Conservation (phyloP, 108 stramenopile genomes). For the Hondaea fermentalgiana region DNA sequence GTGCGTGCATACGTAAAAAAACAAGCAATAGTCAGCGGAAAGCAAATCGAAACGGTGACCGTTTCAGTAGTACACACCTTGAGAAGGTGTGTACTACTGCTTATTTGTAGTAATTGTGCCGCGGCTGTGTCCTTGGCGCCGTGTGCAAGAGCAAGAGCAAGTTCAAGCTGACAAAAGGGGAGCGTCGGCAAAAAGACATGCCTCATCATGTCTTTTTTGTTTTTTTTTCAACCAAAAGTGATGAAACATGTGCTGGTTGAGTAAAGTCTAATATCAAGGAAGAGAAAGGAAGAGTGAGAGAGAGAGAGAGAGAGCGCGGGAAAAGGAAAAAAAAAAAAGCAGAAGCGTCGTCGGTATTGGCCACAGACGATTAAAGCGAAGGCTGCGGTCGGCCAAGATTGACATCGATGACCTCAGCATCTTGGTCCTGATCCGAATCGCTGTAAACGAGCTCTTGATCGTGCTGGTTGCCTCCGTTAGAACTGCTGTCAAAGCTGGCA, state of each 20-base stretch:
- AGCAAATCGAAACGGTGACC: no score
- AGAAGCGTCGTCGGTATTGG: background rate
- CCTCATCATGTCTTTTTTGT: no score
- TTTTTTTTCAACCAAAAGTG: no score
- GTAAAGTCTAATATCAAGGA: background rate
- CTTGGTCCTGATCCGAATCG: background rate
- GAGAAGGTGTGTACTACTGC: background rate
- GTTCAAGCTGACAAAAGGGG: no score
- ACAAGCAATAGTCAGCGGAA: no score
- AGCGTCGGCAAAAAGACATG: no score
- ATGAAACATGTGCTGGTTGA: background rate
- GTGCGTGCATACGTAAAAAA: no score
- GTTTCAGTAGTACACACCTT: background rate
- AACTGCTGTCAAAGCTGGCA: no score
- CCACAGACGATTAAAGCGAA: background rate
- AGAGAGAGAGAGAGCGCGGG: background rate
- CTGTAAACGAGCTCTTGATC: background rate
- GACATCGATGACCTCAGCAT: background rate
- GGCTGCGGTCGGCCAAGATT: background rate
- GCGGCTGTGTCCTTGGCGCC: no score
- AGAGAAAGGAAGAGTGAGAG: background rate
- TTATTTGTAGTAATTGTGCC: no score
- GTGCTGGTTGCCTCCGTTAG: no score
- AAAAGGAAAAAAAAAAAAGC: background rate
- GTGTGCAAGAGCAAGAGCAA: no score